phyloP scores from a whole-genome alignment of 352 stramenopile species.

The Pythium myriotylum region DNA sequence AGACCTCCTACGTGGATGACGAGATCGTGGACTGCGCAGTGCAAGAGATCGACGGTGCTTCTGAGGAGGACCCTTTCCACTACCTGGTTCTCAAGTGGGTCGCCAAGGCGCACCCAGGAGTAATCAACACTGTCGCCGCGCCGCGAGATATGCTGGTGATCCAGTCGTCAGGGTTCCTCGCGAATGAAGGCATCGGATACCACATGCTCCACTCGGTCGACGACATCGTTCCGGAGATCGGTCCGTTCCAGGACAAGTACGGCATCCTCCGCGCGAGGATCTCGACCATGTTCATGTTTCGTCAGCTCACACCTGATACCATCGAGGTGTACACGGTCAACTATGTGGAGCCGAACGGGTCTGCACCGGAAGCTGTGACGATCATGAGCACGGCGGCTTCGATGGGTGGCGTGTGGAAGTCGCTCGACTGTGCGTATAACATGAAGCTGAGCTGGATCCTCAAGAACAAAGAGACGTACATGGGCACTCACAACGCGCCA shows the following conservation, averaged over 20 bases:
- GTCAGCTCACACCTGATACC: slow-evolving; percentile 22
- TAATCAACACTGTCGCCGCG: slow-evolving; percentile 11
- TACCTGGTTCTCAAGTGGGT: slow-evolving; percentile 26
- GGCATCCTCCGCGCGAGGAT: slow-evolving; percentile 41
- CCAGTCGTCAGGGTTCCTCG: slow-evolving; percentile 12
- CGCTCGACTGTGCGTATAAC: slow-evolving; percentile 17
- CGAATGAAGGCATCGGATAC: slow-evolving; percentile 41
- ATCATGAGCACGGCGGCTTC: slow-evolving; percentile 37
- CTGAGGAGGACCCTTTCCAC: slow-evolving; percentile 21
- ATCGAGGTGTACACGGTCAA: slow-evolving; percentile 54
- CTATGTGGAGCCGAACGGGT: slow-evolving; percentile 43
- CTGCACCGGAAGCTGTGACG: slow-evolving; percentile 42
- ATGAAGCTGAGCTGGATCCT: slow-evolving; percentile 38
- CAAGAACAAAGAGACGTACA: slow-evolving; percentile 32
- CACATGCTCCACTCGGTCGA: slow-evolving; percentile 50
- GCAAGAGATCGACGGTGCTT: slow-evolving; percentile 43
- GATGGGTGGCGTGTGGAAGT: slow-evolving; percentile 40
- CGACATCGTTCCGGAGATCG: slow-evolving; percentile 32
- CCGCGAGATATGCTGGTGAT: slow-evolving; percentile 19
- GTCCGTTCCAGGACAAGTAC: slow-evolving; percentile 28
- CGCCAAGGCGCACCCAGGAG: slow-evolving; percentile 16
- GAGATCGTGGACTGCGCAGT: slow-evolving; percentile 48
- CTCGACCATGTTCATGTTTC: slow-evolving; percentile 48
- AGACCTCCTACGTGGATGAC: slow-evolving; percentile 51
- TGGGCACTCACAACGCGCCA: neutral